These are phyloP conservation scores for Solanum aculeatissimum DNA, from an alignment of 305 asterid species.

Conservation along the genomic window DNA sequence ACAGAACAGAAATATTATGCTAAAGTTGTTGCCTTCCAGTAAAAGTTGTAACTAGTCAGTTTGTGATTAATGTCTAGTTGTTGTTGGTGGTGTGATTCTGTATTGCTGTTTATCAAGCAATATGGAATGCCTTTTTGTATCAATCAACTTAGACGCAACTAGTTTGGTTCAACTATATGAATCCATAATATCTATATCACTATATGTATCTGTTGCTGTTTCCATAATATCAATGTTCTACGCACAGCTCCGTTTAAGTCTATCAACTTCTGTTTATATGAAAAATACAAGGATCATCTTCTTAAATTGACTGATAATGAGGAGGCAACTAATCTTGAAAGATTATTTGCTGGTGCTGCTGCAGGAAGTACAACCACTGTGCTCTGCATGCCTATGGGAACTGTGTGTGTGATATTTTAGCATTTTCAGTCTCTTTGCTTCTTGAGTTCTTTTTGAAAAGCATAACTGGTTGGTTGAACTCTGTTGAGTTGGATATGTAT, in stretches of 20 bases:
- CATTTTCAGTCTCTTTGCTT: neutral
- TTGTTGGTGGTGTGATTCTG: neutral
- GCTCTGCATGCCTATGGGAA: conserved; percentile 86
- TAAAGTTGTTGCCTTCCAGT: neutral
- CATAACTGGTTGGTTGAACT: neutral
- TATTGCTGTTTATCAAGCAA: neutral
- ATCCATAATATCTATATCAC: neutral
- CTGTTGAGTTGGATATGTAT: neutral
- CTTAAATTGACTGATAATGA: conserved; percentile 56
- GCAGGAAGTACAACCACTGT: conserved; percentile 91
- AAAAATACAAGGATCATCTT: conserved; percentile 66
- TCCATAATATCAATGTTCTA: conserved; percentile 3
- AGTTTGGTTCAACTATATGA: neutral
- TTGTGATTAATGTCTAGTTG: neutral
- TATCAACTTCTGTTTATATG: conserved; percentile 84
- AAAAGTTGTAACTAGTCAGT: too few species aligned
- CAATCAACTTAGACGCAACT: neutral
- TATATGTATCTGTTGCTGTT: neutral
- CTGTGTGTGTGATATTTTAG: conserved; percentile 43
- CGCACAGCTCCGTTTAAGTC: conserved; percentile 81
- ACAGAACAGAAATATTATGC: neutral
- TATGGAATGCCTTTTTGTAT: neutral
- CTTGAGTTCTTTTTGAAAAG: neutral
- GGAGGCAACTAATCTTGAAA: conserved; percentile 72
- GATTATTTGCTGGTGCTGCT: conserved; percentile 88